phyloP scores from a whole-genome alignment of 2,329 filamentous ascomycete genomes.

The Harringtonia lauricola region DNA sequence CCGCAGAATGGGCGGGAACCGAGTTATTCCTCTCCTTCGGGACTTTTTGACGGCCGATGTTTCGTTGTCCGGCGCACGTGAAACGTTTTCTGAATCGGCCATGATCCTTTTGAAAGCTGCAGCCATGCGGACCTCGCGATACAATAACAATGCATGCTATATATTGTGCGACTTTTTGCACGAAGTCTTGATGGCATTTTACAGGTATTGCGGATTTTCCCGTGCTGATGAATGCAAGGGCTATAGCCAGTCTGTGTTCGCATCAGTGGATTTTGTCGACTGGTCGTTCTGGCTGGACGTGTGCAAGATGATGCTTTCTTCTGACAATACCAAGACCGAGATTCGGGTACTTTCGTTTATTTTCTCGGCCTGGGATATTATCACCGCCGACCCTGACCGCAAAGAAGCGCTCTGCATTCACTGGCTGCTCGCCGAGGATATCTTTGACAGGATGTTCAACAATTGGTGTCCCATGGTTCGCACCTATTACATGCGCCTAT shows the following conservation, averaged over 20 bases:
- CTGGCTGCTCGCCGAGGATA: constrained; percentile 63
- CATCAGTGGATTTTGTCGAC: constrained; percentile 42
- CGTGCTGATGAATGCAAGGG: constrained; percentile 5
- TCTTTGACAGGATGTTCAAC: constrained; percentile 75
- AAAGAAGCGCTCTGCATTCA: constrained; percentile 63
- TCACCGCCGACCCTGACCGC: constrained; percentile 52
- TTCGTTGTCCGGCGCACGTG: constrained; percentile 34
- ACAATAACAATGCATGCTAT: constrained; percentile 74
- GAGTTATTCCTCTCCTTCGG: constrained; percentile 68
- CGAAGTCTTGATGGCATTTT: constrained; percentile 59
- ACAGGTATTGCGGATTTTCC: constrained; percentile 30
- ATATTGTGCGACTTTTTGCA: constrained; percentile 86
- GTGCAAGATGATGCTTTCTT: constrained; percentile 66
- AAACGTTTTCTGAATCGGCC: constrained; percentile 69
- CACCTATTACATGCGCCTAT: constrained; percentile 78
- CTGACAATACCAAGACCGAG: constrained; percentile 82
- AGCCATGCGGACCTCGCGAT: constrained; percentile 65
- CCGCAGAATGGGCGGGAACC: constrained; percentile 79
- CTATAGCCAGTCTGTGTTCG: neutral
- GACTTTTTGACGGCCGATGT: constrained; percentile 57
- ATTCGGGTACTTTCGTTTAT: constrained; percentile 74
- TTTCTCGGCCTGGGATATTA: constrained; percentile 67
- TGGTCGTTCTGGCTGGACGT: constrained; percentile 82
- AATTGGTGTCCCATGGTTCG: constrained; percentile 96
- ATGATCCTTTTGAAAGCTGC: constrained; percentile 61